phyloP scores from a whole-genome alignment of 2,329 filamentous ascomycete species.

The Ilyonectria destructans region DNA sequence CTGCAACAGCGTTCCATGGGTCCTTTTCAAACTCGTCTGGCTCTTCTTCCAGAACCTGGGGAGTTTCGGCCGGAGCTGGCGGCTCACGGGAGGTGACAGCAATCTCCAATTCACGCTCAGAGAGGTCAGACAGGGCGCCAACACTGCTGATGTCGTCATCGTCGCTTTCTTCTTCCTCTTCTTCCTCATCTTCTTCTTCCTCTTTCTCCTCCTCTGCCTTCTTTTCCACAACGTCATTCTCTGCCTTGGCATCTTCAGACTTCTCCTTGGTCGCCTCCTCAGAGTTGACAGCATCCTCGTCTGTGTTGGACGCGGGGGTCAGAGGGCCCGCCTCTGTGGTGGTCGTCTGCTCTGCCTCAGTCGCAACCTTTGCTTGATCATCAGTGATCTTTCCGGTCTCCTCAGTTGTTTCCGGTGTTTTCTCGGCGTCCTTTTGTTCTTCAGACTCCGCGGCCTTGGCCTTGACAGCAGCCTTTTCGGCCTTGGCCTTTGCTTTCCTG shows the following conservation, averaged over 20 bases:
- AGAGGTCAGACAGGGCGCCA: slow-evolving; percentile 58
- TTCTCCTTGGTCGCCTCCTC: slow-evolving; percentile 1
- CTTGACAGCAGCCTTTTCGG: slow-evolving; percentile 38
- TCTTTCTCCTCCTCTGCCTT: not conserved
- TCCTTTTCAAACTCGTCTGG: slow-evolving; percentile 70
- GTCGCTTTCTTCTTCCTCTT: slow-evolving; percentile 25
- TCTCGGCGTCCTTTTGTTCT: slow-evolving; percentile 14
- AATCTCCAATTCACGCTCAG: slow-evolving; percentile 59
- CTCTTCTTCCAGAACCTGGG: slow-evolving; percentile 55
- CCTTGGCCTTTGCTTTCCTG: slow-evolving; percentile 30
- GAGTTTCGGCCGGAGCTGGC: slow-evolving; percentile 19
- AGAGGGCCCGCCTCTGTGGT: slow-evolving; percentile 36
- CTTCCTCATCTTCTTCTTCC: not conserved
- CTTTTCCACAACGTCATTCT: not conserved
- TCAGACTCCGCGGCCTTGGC: slow-evolving; percentile 37
- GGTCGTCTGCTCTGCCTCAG: not conserved
- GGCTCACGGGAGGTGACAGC: slow-evolving; percentile 42
- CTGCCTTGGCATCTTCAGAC: not conserved
- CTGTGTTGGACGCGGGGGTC: slow-evolving; percentile 40
- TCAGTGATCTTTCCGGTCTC: not conserved
- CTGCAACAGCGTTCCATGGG: slow-evolving; percentile 76
- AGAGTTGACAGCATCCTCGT: slow-evolving; percentile 7
- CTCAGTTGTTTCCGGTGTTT: slow-evolving; percentile 20
- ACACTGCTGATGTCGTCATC: slow-evolving; percentile 51
- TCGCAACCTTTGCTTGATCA: slow-evolving; percentile 1